Conservation (phyloP, 176 grass and related monocot genomes). For the Cenchrus purpureus region DNA sequence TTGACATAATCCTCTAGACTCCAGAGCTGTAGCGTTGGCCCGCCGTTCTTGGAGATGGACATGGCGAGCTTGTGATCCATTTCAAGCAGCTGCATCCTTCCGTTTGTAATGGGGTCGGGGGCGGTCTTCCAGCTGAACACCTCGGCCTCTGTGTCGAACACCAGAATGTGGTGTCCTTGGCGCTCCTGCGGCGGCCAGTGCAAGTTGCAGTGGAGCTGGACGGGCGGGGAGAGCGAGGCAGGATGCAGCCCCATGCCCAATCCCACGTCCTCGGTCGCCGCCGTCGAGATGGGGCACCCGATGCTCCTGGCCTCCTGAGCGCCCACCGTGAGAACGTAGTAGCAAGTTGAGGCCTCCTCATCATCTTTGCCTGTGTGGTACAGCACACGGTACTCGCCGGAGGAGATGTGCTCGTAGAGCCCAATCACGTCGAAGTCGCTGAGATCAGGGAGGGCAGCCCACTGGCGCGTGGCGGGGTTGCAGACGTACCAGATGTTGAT, state of each 20-base stretch:
- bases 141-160: slow-evolving; percentile 32
- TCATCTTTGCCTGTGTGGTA: neutral
- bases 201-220: neutral
- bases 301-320: neutral
- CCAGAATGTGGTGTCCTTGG: slow-evolving; percentile 6
- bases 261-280: neutral
- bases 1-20: slow-evolving; percentile 1
- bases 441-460: neutral
- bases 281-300: neutral
- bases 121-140: slow-evolving; percentile 15
- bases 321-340: neutral
- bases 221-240: neutral
- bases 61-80: slow-evolving; percentile 6
- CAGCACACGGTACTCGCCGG: slow-evolving; percentile 26
- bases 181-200: slow-evolving; percentile 17
- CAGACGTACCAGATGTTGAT: neutral
- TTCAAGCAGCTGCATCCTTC: slow-evolving; percentile 16
- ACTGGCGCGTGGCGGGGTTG: slow-evolving; percentile 40
- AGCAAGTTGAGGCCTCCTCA: neutral
- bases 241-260: neutral
- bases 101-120: neutral
- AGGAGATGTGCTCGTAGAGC: slow-evolving; percentile 11
- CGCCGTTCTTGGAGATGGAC: slow-evolving; percentile 10
- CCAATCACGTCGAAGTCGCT: neutral
- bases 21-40: slow-evolving; percentile 12